phyloP scores from a whole-genome alignment of 2,329 filamentous ascomycete species.

The Sporothrix pseudoabietina region DNA sequence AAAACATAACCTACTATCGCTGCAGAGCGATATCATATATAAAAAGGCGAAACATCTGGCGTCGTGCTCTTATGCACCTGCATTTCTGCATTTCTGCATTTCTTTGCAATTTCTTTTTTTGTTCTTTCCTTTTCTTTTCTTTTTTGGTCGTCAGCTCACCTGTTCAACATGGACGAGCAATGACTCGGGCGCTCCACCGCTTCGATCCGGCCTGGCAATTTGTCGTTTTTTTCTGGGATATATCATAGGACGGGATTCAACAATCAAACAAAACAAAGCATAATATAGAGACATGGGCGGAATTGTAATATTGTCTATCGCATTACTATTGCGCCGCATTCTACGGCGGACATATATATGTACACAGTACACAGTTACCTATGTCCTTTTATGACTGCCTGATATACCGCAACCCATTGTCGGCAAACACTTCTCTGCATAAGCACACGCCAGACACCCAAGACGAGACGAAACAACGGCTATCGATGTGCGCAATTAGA shows the following conservation, averaged over 20 bases:
- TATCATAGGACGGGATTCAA: slow-evolving; percentile 26
- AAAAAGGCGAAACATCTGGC: slow-evolving; percentile 24
- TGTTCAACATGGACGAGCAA: slow-evolving; percentile 35
- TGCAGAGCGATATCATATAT: slow-evolving; percentile 17
- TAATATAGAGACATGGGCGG: slow-evolving; percentile 1
- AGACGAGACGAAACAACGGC: slow-evolving; percentile 13
- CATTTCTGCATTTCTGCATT: slow-evolving; percentile 18
- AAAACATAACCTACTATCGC: slow-evolving; percentile 1
- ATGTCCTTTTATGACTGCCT: background rate
- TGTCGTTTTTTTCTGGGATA: background rate
- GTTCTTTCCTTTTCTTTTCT: slow-evolving; percentile 22
- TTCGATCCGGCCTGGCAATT: slow-evolving; percentile 16
- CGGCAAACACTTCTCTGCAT: background rate
- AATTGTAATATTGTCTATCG: slow-evolving; percentile 12
- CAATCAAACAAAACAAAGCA: slow-evolving; percentile 20
- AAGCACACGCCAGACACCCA: background rate
- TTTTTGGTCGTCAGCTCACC: slow-evolving; percentile 30
- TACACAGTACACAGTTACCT: background rate
- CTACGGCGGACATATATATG: too few relatives aligned
- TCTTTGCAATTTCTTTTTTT: slow-evolving; percentile 23
- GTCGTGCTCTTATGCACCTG: slow-evolving; percentile 20
- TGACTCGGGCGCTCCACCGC: background rate
- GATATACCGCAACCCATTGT: background rate
- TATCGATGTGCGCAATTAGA: background rate
- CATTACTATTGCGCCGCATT: background rate